Conservation (phyloP, 2,329 filamentous ascomycete genomes). For the Mariannaea elegans region DNA sequence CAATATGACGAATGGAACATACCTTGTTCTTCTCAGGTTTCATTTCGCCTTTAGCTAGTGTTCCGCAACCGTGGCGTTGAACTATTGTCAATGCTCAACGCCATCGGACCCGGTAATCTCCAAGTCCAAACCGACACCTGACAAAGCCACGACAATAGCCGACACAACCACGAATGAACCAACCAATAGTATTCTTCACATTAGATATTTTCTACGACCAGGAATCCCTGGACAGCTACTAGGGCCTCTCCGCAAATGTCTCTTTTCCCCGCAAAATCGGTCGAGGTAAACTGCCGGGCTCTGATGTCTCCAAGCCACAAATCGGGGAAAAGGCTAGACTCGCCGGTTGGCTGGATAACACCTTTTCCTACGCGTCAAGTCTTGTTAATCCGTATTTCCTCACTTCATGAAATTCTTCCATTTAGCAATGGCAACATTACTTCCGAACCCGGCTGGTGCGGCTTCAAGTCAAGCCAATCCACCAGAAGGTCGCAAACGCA, state of each 20-base stretch:
- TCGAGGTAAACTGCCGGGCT: background rate
- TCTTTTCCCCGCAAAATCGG: background rate
- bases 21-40: too few relatives aligned
- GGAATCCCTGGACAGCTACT: background rate
- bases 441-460: background rate
- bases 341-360: background rate
- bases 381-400: background rate
- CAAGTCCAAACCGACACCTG: background rate
- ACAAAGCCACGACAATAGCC: background rate
- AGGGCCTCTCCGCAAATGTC: background rate
- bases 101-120: background rate
- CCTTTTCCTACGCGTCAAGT: background rate
- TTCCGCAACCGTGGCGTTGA: background rate
- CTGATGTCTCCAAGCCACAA: background rate
- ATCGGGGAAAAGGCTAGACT: background rate
- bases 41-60: too few relatives aligned
- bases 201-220: background rate
- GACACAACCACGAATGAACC: background rate
- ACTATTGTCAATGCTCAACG: background rate
- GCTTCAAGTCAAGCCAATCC: slow-evolving; percentile 1
- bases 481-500: background rate
- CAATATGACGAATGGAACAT: background rate
- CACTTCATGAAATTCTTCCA: background rate
- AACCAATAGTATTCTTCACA: background rate
- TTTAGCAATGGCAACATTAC: background rate